Base-by-base conservation (phyloP, 2,329 filamentous ascomycete species). In the Claviceps sp. region DNA sequence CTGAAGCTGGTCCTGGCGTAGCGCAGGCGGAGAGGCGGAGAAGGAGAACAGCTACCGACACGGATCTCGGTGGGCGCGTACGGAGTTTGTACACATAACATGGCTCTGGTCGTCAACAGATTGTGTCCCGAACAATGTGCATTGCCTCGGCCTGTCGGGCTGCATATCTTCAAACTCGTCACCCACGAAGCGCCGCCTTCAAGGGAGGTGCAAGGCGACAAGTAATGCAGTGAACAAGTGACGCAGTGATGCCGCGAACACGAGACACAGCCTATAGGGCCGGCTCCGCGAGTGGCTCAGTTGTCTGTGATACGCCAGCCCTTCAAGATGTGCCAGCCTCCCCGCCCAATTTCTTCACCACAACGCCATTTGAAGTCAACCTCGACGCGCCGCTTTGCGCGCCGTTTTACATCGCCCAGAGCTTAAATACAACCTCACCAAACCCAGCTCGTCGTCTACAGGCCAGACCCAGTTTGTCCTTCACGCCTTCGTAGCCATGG, bases 401-500 rank as follows among this genome's bases (percentile, higher is more conserved):
- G 49, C 49, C 36, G 14, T 34, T 7, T 26, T 20, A 22, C 26
- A 26, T 34, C 16, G 40, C 26, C 22, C 18, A 22, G 41, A 22
- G 18, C 9, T 44, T 7, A 13, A 26, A 11, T 1, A 13, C 42
- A 13, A 6, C 42, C 42, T 38, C 30, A 47, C n/a, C 47, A n/a
- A 34, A 13, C 47, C 22, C n/a, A 38, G 37, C 20, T n/a, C 48
- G 8, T 26, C 36, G 42, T 38, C 20, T 22, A 24, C 45, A 38
- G 14, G 49, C 18, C 46, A 36, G 38, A 37, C 36, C 20, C 49
- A 22, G 7, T 11, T 37, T 18, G 20, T 6, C 36, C 38, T 5
- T 3, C 22, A 22, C 24, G 30, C 5, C 38, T n/a, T 11, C 36
- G 16, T 45, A 34, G 26, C 36, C 54, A 58, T 58, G 56, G 51